These are phyloP conservation scores for Leucosporidium yakuticum DNA, from an alignment of 768 basidiomycete species.

Conservation along the genomic window DNA sequence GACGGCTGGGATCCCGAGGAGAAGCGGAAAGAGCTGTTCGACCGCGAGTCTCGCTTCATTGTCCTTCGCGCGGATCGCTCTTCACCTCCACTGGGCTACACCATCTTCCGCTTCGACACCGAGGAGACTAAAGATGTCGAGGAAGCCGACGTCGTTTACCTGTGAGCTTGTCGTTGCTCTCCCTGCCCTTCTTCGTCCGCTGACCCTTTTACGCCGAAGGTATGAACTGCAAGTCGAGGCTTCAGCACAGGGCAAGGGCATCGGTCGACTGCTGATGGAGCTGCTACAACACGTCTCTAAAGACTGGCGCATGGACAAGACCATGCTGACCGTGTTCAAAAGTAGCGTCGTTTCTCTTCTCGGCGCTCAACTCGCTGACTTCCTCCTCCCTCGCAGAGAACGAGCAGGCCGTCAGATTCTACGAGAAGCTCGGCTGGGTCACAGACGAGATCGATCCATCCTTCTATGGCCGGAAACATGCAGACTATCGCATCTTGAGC, in stretches of 20 bases:
- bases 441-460: too few relatives aligned
- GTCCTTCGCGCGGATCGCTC: slow-evolving; percentile 46
- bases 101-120: slow-evolving; percentile 67
- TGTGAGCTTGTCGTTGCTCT: slow-evolving; percentile 47
- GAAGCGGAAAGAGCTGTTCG: slow-evolving; percentile 60
- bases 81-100: slow-evolving; percentile 35
- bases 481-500: too few relatives aligned
- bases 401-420: too few relatives aligned
- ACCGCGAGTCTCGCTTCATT: slow-evolving; percentile 58
- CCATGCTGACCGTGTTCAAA: slow-evolving; percentile 71
- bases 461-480: too few relatives aligned
- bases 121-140: slow-evolving; percentile 48
- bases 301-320: slow-evolving; percentile 58
- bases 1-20: slow-evolving; percentile 60
- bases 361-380: too few relatives aligned
- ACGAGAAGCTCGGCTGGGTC: too few relatives aligned
- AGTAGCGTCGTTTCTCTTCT: slow-evolving; percentile 44
- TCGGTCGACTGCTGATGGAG: slow-evolving; percentile 56
- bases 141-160: slow-evolving; percentile 58
- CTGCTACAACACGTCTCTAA: slow-evolving; percentile 52
- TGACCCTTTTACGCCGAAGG: slow-evolving; percentile 44
- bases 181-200: slow-evolving; percentile 7
- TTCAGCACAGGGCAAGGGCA: slow-evolving; percentile 50
- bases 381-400: too few relatives aligned
- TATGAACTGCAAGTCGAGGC: slow-evolving; percentile 68